Evolutionary conservation across 345 rosid genomes (phyloP), one percentile per base, ranked within the genome.

Genomic region (Rhizophora apiculata): DNA sequence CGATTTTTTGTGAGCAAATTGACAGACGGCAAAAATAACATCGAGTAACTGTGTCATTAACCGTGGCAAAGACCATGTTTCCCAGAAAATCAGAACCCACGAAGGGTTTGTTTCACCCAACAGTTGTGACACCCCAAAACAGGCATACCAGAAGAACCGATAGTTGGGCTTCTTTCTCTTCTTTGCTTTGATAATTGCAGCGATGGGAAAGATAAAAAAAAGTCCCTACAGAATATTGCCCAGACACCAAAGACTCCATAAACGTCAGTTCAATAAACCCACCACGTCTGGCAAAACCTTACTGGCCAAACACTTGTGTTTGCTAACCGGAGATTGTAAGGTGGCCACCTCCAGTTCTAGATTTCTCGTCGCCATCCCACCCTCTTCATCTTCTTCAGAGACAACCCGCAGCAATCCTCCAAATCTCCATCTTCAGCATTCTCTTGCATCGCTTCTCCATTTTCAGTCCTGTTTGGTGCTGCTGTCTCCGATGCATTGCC

Each of bases 221-320:
- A 2, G 6, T 32, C 30, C 27, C 8, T 34, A 10, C 53, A 62
- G 75, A 21, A 62, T 62, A 22, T 55, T 55, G 21, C 70, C 31
- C 19, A 68, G 63, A 72, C 76, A 58, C 82, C 82, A 63, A 10
- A 75, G 70, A 66, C 63, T 78, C 84, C 84, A 78, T 19, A 81
- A 32, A 59, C 78, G 76, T 59, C 69, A 78, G 43, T 63, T 78
- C 13, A 75, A 71, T 31, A 75, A 66, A 56, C 84, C 78, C 46
- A 78, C 30, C 51, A 72, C 72, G 37, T 72, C 77, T 61, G 75
- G 79, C 3, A 74, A 62, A 6, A 74, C 78, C 56, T 75, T 81
- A 66, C 78, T 78, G 19, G 68, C 80, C 68, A 78, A 72, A 54
- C 84, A 73, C 73, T 72, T 72, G 30, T 56, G 76, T 63, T 32